These are phyloP conservation scores for Metschnikowia santaceciliae DNA, from an alignment of 805 yeast species.

Conservation along the genomic window DNA sequence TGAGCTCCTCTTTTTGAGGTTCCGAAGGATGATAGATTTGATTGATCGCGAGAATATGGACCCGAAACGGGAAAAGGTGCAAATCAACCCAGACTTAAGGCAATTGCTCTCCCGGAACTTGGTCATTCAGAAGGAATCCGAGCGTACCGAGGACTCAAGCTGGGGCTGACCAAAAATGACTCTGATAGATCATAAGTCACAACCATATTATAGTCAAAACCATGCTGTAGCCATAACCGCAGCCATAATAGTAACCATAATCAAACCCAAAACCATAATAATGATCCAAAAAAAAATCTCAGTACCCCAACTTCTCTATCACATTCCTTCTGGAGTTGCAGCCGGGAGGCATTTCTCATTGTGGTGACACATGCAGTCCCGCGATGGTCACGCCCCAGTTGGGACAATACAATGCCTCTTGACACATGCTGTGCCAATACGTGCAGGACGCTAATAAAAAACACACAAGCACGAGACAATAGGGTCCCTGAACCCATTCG, in stretches of 20 bases:
- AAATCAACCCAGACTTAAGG: constrained; percentile 53
- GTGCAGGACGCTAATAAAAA: constrained; percentile 1
- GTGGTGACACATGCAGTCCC: not conserved
- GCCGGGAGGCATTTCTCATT: not conserved
- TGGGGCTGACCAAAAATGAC: constrained; percentile 29
- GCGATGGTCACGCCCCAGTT: constrained; percentile 1
- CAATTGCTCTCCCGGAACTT: constrained; percentile 55
- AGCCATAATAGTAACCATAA: no score
- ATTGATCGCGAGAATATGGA: constrained; percentile 54
- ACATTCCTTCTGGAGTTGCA: not conserved
- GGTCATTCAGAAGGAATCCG: constrained; percentile 60
- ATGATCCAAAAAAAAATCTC: no score
- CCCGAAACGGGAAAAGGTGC: constrained; percentile 20
- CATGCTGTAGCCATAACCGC: no score
- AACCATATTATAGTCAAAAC: no score
- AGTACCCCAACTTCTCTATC: no score
- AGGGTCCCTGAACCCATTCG: not conserved
- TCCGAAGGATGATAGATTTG: constrained; percentile 72
- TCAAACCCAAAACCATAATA: no score
- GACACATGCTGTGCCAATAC: not conserved
- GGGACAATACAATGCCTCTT: not conserved
- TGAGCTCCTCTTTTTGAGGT: constrained; percentile 76
- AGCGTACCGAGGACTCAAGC: constrained; percentile 42
- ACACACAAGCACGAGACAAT: not conserved
- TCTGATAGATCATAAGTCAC: no score